These are phyloP conservation scores for Nakaseomyces delphensis DNA, from an alignment of 1,139 yeast species.

Conservation along the genomic window DNA sequence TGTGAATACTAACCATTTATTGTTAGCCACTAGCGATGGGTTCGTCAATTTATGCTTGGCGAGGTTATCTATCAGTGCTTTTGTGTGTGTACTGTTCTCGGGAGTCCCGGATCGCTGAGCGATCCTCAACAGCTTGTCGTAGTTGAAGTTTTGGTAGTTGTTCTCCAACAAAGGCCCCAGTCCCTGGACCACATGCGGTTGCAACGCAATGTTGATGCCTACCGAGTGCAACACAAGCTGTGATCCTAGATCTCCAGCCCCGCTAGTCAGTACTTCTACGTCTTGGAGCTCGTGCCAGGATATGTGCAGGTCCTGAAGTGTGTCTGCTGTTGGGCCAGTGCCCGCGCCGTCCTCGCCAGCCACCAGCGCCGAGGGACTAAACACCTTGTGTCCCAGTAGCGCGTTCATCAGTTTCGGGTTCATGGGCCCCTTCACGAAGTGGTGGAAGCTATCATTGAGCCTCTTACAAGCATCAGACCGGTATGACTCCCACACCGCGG, in stretches of 20 bases:
- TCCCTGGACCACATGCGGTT: background rate
- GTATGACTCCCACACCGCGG: background rate
- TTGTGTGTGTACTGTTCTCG: constrained; percentile 6
- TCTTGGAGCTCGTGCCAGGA: background rate
- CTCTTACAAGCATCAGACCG: background rate
- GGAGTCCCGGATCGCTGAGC: constrained; percentile 14
- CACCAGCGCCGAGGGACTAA: too few relatives aligned
- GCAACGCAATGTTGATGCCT: constrained; percentile 6
- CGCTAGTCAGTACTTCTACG: background rate
- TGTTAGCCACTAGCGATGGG: constrained; percentile 11
- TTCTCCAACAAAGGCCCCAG: constrained; percentile 19
- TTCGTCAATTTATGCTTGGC: constrained; percentile 13
- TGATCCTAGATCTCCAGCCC: too few relatives aligned
- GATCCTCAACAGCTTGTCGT: constrained; percentile 22
- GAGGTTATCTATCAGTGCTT: constrained; percentile 11
- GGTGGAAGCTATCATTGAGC: background rate
- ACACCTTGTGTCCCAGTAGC: background rate
- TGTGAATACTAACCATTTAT: constrained; percentile 17
- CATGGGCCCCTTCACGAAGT: background rate
- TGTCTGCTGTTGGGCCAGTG: too few relatives aligned
- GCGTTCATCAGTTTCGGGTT: background rate
- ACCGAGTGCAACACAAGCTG: constrained; percentile 1
- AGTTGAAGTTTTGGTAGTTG: constrained; percentile 19
- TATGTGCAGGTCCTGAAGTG: background rate
- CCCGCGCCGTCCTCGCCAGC: too few relatives aligned